Percentiles rank a stretch among this genome's conserved stretches.
Evolutionary conservation across 352 stramenopile species (phyloP).

Genomic region (Pythium sp.): DNA sequence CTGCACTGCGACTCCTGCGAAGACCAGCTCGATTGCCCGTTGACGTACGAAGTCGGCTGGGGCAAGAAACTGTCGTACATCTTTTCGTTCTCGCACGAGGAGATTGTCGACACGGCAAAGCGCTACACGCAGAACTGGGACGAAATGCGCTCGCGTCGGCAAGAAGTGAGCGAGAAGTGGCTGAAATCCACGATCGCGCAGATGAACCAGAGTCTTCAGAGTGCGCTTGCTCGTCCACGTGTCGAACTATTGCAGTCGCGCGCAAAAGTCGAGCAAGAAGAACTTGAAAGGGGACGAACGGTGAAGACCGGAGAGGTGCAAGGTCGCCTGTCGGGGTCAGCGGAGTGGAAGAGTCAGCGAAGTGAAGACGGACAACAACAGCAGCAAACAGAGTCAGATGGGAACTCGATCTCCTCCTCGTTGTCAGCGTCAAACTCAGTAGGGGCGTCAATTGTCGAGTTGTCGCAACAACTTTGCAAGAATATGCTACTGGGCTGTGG

Average conservation of each 20-base stretch:
- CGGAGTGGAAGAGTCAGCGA: conserved; percentile 72
- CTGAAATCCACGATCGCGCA: conserved; percentile 44
- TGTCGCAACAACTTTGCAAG: conserved; percentile 44
- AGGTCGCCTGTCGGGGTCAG: conserved; percentile 74
- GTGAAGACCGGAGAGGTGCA: conserved; percentile 49
- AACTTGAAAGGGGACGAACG: conserved; percentile 35
- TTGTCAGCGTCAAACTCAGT: background rate
- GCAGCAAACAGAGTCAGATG: background rate
- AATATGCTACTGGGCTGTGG: conserved; percentile 48
- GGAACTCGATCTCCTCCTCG: background rate
- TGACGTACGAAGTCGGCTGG: conserved; percentile 95
- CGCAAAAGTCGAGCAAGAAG: conserved; percentile 36
- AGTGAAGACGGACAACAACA: conserved; percentile 51
- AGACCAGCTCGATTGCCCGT: conserved; percentile 88
- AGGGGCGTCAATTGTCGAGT: conserved; percentile 16
- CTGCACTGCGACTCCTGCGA: conserved; percentile 95
- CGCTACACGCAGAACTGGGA: conserved; percentile 75
- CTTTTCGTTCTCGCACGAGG: conserved; percentile 84
- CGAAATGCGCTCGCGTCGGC: conserved; percentile 54
- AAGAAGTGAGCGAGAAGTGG: conserved; percentile 68
- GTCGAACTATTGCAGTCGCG: conserved; percentile 35
- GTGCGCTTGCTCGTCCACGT: conserved; percentile 28
- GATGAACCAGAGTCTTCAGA: conserved; percentile 46
- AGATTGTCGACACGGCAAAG: conserved; percentile 90
- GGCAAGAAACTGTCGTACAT: conserved; percentile 93